Evolutionary conservation across 306 rosid species (phyloP), one percentile per base, ranked within the genome.

Genomic region (Fragaria nilgerrensis): DNA sequence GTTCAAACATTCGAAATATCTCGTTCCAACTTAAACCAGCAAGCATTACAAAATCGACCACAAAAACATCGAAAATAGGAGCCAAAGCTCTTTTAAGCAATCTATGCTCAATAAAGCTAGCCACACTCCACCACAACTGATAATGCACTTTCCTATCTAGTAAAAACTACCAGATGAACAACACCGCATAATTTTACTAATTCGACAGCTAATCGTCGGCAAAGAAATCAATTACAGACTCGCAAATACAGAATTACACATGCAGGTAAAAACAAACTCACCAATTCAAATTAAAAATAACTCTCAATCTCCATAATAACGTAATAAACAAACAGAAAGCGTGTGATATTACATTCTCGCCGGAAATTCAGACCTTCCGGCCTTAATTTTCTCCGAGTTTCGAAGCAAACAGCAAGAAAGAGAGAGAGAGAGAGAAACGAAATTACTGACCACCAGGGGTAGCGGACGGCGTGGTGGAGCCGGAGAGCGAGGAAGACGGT

Each of bases 401-500:
- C 70, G 52, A 75, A 78, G 80, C 66, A 63, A 72, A 68, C 55
- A 49, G 68, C 5, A 5, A 15, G 15, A 19, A 23, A 9, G 50
- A 49, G 69, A 29, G 29, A 39, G 29, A 39, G 39, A 52, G 43
- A 77, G 69, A 64, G 13, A 52, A 44, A 8, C 9, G 78, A 47
- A 55, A 64, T 4, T 17, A 82, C 98, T 70, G 29, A 92, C 97
- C 98, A 90, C 98, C 97, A 94, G n/a, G 89, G 82, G 72, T 43
- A 77, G 9, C 41, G 77, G 53, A 88, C 49, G 70, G 81, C 70
- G 56, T 41, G 89, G 76, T 88, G 86, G 79, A 94, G 93, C 87
- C 88, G 89, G 73, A 94, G 90, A 43, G 85, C 87, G 64, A 94
- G 92, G 12, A 85, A 53, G 68, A 90, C 72, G 73, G 96, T 80